These are phyloP conservation scores for Alternaria alternata DNA, from an alignment of 2,329 filamentous ascomycete genomes.

Conservation along the genomic window DNA sequence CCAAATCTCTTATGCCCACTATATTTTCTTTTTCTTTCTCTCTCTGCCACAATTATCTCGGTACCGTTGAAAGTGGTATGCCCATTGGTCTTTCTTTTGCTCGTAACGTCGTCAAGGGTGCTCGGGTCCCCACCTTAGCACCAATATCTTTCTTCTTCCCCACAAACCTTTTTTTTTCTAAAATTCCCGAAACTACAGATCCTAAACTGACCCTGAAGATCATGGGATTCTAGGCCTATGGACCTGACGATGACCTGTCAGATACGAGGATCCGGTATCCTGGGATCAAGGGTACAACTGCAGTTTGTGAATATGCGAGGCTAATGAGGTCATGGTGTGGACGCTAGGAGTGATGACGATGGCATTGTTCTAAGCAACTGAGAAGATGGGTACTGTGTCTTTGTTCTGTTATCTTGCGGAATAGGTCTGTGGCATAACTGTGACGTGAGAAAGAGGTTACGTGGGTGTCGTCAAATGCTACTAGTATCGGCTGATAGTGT, in stretches of 20 bases:
- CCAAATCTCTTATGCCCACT: neutral
- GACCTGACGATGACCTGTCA: neutral
- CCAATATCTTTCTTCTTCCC: neutral
- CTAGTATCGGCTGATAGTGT: too few relatives aligned
- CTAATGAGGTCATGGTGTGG: neutral
- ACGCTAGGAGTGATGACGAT: neutral
- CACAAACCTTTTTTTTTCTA: neutral
- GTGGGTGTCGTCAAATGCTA: too few relatives aligned
- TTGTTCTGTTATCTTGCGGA: too few relatives aligned
- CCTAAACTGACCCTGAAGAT: neutral
- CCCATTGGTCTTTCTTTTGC: neutral
- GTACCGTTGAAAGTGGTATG: neutral
- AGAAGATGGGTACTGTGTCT: neutral
- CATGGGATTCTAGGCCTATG: neutral
- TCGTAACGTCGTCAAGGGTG: neutral
- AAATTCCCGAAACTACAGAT: neutral
- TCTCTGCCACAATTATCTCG: neutral
- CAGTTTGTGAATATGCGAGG: neutral
- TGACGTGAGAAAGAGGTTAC: too few relatives aligned
- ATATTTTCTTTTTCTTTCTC: neutral
- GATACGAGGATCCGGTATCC: neutral
- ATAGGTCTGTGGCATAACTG: too few relatives aligned
- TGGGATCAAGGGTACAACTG: neutral
- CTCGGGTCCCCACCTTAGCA: neutral
- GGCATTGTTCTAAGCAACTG: neutral